These are phyloP conservation scores for Elsinoe perseae DNA, from an alignment of 2,329 filamentous ascomycete species.

Conservation along the genomic window DNA sequence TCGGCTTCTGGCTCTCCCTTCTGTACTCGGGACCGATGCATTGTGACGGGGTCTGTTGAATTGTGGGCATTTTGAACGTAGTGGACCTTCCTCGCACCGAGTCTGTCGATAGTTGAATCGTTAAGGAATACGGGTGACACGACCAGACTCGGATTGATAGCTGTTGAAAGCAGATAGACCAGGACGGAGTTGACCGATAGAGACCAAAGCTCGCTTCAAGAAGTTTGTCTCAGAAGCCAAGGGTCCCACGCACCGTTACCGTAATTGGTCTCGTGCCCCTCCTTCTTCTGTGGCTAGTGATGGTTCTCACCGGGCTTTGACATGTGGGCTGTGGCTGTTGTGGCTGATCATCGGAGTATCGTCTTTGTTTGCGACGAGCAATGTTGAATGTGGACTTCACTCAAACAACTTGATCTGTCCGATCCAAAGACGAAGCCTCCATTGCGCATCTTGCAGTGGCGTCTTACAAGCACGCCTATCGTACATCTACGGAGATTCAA, in stretches of 20 bases:
- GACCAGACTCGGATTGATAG: conserved; percentile 3
- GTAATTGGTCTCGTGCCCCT: conserved; percentile 8
- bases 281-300: conserved; percentile 4
- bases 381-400: neutral
- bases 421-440: neutral
- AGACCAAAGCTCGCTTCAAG: neutral
- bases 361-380: neutral
- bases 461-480: too few species aligned
- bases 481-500: too few species aligned
- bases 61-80: neutral
- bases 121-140: neutral
- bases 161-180: neutral
- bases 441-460: too few species aligned
- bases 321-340: neutral
- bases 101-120: neutral
- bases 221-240: conserved; percentile 14
- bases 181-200: conserved; percentile 9
- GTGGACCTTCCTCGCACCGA: neutral
- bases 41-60: conserved; percentile 38
- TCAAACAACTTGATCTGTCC: neutral
- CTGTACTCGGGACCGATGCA: conserved; percentile 75
- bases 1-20: conserved; percentile 64
- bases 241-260: conserved; percentile 3
- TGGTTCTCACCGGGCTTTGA: conserved; percentile 4
- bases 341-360: neutral